A percentile compares a stretch with the other conserved stretches of the same genome.
phyloP scores from a whole-genome alignment of 495 filamentous ascomycete genomes.

The Penicillium alfredii region DNA sequence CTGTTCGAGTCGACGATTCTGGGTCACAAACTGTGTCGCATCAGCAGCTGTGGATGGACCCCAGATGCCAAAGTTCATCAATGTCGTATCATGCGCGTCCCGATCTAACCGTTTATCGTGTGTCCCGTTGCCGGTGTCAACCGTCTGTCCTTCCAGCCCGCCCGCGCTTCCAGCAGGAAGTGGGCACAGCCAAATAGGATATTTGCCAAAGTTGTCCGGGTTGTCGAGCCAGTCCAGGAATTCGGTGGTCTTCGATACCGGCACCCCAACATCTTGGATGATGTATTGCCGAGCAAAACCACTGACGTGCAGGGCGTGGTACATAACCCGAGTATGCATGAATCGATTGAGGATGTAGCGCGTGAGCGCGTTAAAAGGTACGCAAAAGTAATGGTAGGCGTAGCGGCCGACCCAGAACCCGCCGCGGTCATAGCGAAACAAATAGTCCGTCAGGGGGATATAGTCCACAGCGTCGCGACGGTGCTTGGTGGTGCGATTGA shows the following conservation, averaged over 20 bases:
- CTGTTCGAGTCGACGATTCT: conserved; percentile 60
- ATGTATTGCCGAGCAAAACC: conserved; percentile 41
- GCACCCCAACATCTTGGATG: conserved; percentile 54
- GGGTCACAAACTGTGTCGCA: conserved; percentile 37
- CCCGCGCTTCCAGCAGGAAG: conserved; percentile 8
- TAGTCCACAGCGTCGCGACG: conserved; percentile 25
- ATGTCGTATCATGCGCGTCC: conserved; percentile 1
- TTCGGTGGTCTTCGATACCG: conserved; percentile 34
- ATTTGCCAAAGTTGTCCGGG: conserved; percentile 41
- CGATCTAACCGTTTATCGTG: too few species aligned
- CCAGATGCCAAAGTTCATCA: conserved; percentile 55
- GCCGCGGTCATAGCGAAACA: conserved; percentile 60
- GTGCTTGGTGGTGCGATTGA: conserved; percentile 14
- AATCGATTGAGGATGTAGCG: conserved; percentile 49
- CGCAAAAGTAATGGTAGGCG: conserved; percentile 49
- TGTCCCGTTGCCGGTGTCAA: conserved; percentile 25
- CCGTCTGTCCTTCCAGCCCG: conserved; percentile 6
- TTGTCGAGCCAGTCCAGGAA: conserved; percentile 46
- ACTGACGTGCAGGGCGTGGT: conserved; percentile 50
- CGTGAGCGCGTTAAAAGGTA: conserved; percentile 50
- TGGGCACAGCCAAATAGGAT: conserved; percentile 57
- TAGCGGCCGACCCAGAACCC: conserved; percentile 52
- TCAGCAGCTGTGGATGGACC: conserved; percentile 27
- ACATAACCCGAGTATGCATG: conserved; percentile 51
- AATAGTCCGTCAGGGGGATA: conserved; percentile 53